Conservation (phyloP, 1,284 basidiomycete species). For the Irpex rosettiformis region DNA sequence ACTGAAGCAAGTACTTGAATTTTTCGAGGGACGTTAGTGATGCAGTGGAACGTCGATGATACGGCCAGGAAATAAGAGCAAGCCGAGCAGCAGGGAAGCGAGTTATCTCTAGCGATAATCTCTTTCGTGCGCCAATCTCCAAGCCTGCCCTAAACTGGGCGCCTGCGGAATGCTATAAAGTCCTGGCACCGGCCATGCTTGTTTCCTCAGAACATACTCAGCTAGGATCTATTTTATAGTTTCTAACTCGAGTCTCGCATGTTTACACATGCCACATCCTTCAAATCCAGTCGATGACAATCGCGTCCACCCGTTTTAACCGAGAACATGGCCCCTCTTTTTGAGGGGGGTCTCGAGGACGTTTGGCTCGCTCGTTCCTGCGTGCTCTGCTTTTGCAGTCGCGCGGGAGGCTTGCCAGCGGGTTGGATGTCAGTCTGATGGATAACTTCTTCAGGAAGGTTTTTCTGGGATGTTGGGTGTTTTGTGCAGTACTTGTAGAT, state of each 20-base stretch:
- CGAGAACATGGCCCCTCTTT: slow-evolving; percentile 60
- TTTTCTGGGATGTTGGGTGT: background rate
- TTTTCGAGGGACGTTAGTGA: too few relatives aligned
- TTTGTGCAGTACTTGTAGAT: background rate
- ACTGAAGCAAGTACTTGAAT: too few relatives aligned
- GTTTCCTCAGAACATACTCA: slow-evolving; percentile 78
- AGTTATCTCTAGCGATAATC: too few relatives aligned
- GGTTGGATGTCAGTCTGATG: slow-evolving; percentile 74
- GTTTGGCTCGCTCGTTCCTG: slow-evolving; percentile 52
- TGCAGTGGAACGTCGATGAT: too few relatives aligned
- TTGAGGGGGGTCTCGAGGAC: slow-evolving; percentile 58
- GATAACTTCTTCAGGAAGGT: slow-evolving; percentile 35
- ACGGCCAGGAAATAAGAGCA: too few relatives aligned
- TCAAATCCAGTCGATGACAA: slow-evolving; percentile 79
- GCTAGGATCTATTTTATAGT: slow-evolving; percentile 87
- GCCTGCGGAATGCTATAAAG: slow-evolving; percentile 36
- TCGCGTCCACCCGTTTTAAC: slow-evolving; percentile 67
- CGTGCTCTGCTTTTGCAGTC: slow-evolving; percentile 36
- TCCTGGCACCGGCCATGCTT: slow-evolving; percentile 9
- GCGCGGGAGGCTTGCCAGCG: slow-evolving; percentile 43
- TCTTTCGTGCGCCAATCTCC: background rate
- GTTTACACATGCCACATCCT: slow-evolving; percentile 81
- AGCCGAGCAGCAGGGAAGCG: too few relatives aligned
- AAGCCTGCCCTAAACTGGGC: slow-evolving; percentile 26
- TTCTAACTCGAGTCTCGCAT: slow-evolving; percentile 87